Conservation (phyloP, 1,139 yeast genomes). For the Kodamaea anthophila region DNA sequence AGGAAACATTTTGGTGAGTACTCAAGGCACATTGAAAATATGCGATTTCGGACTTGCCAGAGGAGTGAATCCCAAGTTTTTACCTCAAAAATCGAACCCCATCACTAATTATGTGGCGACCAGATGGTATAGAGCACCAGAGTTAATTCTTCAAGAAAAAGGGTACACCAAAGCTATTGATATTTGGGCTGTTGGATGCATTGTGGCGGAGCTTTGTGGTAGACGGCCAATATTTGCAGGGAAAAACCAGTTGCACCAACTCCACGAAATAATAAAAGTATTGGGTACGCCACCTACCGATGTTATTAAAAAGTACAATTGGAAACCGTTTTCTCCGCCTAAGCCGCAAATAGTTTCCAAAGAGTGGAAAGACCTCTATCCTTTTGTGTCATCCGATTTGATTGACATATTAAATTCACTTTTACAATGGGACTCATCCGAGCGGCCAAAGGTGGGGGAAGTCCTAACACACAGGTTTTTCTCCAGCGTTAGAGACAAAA, state of each 20-base stretch:
- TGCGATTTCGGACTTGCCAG: conserved; percentile 90
- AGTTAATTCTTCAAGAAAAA: conserved; percentile 60
- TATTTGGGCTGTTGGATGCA: conserved; percentile 80
- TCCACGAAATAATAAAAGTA: conserved; percentile 54
- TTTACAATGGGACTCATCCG: conserved; percentile 54
- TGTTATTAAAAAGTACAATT: conserved; percentile 23
- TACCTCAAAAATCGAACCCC: conserved; percentile 26
- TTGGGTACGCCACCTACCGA: conserved; percentile 55
- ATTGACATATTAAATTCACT: conserved; percentile 43
- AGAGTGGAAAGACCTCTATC: conserved; percentile 49
- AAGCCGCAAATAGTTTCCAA: conserved; percentile 31
- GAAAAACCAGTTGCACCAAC: conserved; percentile 57
- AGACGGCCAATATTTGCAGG: conserved; percentile 71
- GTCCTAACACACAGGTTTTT: conserved; percentile 51
- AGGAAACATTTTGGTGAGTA: conserved; percentile 71
- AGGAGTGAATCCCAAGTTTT: conserved; percentile 49
- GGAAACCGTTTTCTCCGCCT: conserved; percentile 33
- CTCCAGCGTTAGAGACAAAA: conserved; percentile 36
- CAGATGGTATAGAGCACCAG: conserved; percentile 95
- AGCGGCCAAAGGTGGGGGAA: conserved; percentile 40
- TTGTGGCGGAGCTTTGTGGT: conserved; percentile 69
- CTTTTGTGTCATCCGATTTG: conserved; percentile 49
- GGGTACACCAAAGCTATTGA: conserved; percentile 56
- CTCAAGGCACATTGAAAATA: conserved; percentile 65
- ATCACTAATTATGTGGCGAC: conserved; percentile 92